Evolutionary conservation across 768 basidiomycete genomes (phyloP).

Genomic region (Pisolithus sp.): DNA sequence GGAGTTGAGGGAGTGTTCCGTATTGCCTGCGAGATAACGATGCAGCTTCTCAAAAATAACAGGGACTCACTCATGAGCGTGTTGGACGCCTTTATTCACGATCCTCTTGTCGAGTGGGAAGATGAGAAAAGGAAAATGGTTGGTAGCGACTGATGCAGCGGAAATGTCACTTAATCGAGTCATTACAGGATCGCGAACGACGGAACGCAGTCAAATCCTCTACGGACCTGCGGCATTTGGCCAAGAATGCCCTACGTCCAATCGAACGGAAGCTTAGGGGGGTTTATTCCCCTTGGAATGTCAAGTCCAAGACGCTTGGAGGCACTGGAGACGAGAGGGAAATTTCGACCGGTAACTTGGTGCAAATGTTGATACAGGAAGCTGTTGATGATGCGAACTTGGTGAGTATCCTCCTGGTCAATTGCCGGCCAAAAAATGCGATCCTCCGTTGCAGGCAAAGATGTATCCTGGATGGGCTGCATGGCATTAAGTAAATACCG

Average conservation of each 20-base stretch:
- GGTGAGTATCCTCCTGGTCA: conserved; percentile 30
- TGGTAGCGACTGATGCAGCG: conserved; percentile 8
- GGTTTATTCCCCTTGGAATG: conserved; percentile 45
- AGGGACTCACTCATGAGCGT: conserved; percentile 93
- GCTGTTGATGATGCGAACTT: conserved; percentile 71
- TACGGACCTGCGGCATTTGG: conserved; percentile 57
- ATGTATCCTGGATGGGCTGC: conserved; percentile 93
- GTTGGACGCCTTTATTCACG: conserved; percentile 93
- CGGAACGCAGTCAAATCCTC: conserved; percentile 43
- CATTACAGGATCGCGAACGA: conserved; percentile 38
- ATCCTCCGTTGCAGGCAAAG: conserved; percentile 45
- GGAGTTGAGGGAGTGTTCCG: conserved; percentile 94
- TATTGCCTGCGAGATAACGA: conserved; percentile 83
- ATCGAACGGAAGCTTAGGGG: conserved; percentile 84
- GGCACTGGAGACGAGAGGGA: conserved; percentile 32
- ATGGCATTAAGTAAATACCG: conserved; percentile 47
- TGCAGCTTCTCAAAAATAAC: conserved; percentile 83
- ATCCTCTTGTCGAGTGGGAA: conserved; percentile 95
- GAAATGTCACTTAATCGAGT: neutral
- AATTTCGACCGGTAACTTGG: conserved; percentile 77
- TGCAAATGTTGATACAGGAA: conserved; percentile 87
- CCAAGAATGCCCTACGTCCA: conserved; percentile 68
- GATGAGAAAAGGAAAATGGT: conserved; percentile 69
- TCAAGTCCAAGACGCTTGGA: conserved; percentile 33
- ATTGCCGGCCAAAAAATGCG: conserved; percentile 2